phyloP scores from a whole-genome alignment of 2,329 filamentous ascomycete genomes.

The Cercospora brassicicola region DNA sequence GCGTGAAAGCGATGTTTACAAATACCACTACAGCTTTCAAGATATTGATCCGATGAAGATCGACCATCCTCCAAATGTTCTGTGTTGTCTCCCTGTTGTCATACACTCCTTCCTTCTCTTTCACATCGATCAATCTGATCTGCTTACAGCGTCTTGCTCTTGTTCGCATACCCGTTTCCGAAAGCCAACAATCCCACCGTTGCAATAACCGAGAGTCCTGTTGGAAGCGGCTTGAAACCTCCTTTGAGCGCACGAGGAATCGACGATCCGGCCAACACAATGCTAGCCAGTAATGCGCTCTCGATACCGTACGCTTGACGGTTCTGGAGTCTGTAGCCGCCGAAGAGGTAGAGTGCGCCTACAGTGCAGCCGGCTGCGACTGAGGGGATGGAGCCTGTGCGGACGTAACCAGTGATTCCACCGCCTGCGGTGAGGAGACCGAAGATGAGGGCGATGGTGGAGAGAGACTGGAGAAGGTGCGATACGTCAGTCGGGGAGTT shows the following conservation, averaged over 20 bases:
- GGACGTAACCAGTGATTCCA: conserved; percentile 81
- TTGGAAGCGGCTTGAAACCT: conserved; percentile 74
- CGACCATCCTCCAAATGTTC: not conserved
- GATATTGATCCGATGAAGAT: not conserved
- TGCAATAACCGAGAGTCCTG: conserved; percentile 75
- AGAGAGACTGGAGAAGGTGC: conserved; percentile 16
- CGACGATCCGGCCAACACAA: conserved; percentile 79
- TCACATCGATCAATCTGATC: not conserved
- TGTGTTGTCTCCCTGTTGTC: not conserved
- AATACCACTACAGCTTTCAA: conserved; percentile 1
- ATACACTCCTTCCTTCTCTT: not conserved
- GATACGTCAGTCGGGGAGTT: not conserved
- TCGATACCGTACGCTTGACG: conserved; percentile 80
- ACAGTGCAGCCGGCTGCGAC: conserved; percentile 82
- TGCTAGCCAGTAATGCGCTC: conserved; percentile 80
- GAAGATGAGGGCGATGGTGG: conserved; percentile 69
- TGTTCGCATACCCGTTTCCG: conserved; percentile 62
- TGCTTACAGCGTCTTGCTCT: conserved; percentile 8
- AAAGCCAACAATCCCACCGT: conserved; percentile 77
- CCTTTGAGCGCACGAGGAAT: conserved; percentile 83
- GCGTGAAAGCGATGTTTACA: not conserved
- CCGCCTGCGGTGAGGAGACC: conserved; percentile 81
- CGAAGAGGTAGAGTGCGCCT: conserved; percentile 74
- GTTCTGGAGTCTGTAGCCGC: conserved; percentile 76
- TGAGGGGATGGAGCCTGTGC: conserved; percentile 82